These are phyloP conservation scores for Cryphonectria carpinicola DNA, from an alignment of 2,329 filamentous ascomycete species.

Conservation along the genomic window DNA sequence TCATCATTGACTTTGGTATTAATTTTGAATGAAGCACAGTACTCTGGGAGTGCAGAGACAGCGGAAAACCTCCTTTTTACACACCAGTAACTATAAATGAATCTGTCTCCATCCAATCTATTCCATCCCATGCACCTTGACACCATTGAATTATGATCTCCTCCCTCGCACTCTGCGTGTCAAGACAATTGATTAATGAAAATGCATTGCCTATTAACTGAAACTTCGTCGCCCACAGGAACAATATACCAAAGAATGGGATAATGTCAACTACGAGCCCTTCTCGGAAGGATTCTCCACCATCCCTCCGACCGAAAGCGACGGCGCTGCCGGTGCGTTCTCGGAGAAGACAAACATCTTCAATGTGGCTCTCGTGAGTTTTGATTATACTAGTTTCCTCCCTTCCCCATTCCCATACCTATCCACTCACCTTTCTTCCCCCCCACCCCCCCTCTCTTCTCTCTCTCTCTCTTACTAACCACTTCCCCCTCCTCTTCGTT, in stretches of 20 bases:
- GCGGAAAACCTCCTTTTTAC: not conserved
- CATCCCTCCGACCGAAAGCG: not conserved
- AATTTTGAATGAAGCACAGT: not conserved
- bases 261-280: conserved; percentile 20
- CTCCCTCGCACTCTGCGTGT: not conserved
- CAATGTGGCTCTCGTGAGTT: conserved; percentile 1
- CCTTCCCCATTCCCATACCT: not conserved
- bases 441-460: too few species aligned
- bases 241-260: conserved; percentile 19
- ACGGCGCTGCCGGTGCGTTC: not conserved
- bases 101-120: too few species aligned
- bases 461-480: not conserved
- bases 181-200: too few species aligned
- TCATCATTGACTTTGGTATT: not conserved
- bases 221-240: not conserved
- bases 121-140: not conserved
- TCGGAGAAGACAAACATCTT: conserved; percentile 17
- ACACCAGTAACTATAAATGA: not conserved
- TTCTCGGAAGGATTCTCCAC: conserved; percentile 16
- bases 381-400: not conserved
- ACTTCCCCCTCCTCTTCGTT: too few species aligned
- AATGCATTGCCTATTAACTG: not conserved
- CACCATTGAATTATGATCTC: not conserved
- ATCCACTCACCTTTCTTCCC: too few species aligned
- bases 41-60: not conserved